These are phyloP conservation scores for Cubamyces sp. DNA, from an alignment of 768 basidiomycete species.

Conservation along the genomic window DNA sequence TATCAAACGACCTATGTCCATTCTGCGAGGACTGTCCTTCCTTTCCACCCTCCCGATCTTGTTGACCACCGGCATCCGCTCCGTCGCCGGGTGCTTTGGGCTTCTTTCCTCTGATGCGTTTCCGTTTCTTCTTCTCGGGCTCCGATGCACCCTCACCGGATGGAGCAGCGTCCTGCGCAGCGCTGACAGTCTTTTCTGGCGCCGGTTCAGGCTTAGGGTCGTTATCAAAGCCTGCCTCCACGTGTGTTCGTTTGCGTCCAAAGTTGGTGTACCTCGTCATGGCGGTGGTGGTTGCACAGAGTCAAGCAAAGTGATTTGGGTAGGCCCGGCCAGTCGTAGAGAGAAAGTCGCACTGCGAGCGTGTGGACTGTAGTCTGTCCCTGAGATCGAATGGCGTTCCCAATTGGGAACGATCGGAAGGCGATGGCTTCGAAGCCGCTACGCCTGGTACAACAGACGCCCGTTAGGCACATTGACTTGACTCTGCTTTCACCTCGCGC, in stretches of 20 bases:
- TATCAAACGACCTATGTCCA: conserved; percentile 27
- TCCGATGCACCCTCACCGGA: conserved; percentile 18
- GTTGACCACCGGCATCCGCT: conserved; percentile 4
- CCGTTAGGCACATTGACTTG: background rate
- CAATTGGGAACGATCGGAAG: conserved; percentile 16
- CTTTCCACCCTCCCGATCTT: conserved; percentile 24
- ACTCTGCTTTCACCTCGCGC: background rate
- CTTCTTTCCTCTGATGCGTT: conserved; percentile 52
- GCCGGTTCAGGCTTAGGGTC: conserved; percentile 26
- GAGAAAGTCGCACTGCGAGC: too few species aligned
- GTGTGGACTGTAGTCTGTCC: background rate
- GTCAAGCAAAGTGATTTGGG: too few species aligned
- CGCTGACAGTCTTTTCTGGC: conserved; percentile 15
- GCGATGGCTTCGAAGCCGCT: conserved; percentile 16
- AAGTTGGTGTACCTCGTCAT: conserved; percentile 82
- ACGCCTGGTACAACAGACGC: conserved; percentile 8
- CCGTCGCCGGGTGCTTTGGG: conserved; percentile 11
- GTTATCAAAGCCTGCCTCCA: conserved; percentile 61
- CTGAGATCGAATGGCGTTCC: conserved; percentile 2
- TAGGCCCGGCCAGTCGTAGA: too few species aligned
- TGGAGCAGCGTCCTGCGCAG: conserved; percentile 10
- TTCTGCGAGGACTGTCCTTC: conserved; percentile 28
- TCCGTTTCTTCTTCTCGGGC: conserved; percentile 62
- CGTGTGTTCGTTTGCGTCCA: conserved; percentile 72
- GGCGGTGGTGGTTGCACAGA: background rate